Conservation (phyloP, 306 rosid species). For the Begonia masoniana region DNA sequence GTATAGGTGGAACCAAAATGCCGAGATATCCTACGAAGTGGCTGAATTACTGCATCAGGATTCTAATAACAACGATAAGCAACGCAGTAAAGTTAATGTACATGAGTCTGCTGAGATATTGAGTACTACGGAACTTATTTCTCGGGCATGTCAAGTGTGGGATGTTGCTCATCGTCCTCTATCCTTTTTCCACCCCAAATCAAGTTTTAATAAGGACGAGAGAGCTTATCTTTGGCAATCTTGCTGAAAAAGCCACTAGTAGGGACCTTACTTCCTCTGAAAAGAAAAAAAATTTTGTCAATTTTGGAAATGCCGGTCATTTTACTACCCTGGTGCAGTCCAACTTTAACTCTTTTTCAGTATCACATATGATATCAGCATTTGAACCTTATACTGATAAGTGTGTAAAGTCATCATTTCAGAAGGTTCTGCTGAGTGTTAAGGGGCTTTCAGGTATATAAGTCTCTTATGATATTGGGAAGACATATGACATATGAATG, state of each 20-base stretch:
- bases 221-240: slow-evolving; percentile 18
- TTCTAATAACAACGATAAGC: slow-evolving; percentile 21
- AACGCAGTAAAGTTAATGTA: slow-evolving; percentile 16
- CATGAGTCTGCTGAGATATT: slow-evolving; percentile 34
- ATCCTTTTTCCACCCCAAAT: slow-evolving; percentile 25
- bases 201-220: slow-evolving; percentile 17
- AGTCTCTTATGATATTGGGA: slow-evolving; percentile 27
- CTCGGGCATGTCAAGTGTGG: slow-evolving; percentile 57
- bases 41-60: slow-evolving; percentile 28
- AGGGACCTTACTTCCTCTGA: slow-evolving; percentile 17
- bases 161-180: slow-evolving; percentile 58
- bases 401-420: slow-evolving; percentile 30
- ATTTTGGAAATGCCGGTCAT: slow-evolving; percentile 6
- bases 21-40: slow-evolving; percentile 21
- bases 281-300: slow-evolving; percentile 18
- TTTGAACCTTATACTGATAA: slow-evolving; percentile 23
- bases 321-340: slow-evolving; percentile 22
- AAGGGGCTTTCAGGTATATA: slow-evolving; percentile 25
- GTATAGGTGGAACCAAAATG: slow-evolving; percentile 26
- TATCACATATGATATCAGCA: slow-evolving; percentile 28
- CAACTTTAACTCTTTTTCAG: slow-evolving; percentile 24
- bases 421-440: slow-evolving; percentile 19
- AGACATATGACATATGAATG: slow-evolving; percentile 31
- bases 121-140: slow-evolving; percentile 44
- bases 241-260: slow-evolving; percentile 27